phyloP scores from a whole-genome alignment of 2,329 filamentous ascomycete genomes.

The Aspergillus sp. region DNA sequence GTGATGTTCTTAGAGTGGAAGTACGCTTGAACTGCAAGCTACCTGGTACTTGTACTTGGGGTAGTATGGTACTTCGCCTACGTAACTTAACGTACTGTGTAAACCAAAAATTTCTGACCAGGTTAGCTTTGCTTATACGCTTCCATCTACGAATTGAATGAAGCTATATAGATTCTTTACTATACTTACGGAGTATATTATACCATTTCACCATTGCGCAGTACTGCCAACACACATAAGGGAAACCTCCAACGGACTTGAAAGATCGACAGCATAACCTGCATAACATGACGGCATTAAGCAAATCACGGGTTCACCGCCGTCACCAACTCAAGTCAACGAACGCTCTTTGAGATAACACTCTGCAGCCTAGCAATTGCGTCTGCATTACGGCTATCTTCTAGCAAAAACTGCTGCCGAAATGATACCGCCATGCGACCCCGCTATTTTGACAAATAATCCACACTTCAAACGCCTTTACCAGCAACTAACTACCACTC shows the following conservation, averaged over 20 bases:
- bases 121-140: not conserved
- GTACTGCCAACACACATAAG: no score
- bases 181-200: not conserved
- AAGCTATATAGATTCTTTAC: not conserved
- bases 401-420: not conserved
- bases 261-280: not conserved
- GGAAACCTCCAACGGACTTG: no score
- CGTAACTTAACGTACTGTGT: no score
- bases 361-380: not conserved
- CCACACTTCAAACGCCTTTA: constrained; percentile 45
- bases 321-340: not conserved
- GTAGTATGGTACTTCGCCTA: not conserved
- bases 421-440: constrained; percentile 47
- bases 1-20: not conserved
- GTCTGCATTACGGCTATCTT: not conserved
- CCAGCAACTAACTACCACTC: constrained; percentile 36
- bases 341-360: not conserved
- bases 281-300: not conserved
- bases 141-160: not conserved
- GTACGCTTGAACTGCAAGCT: not conserved
- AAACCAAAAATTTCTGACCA: not conserved
- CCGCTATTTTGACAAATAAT: constrained; percentile 39
- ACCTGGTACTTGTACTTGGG: no score
- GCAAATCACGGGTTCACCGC: not conserved
- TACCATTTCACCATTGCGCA: no score